A percentile compares a stretch with the other conserved stretches of the same genome.
Conservation (phyloP, 1,284 basidiomycete genomes). For the Laetiporus sulphureus region DNA sequence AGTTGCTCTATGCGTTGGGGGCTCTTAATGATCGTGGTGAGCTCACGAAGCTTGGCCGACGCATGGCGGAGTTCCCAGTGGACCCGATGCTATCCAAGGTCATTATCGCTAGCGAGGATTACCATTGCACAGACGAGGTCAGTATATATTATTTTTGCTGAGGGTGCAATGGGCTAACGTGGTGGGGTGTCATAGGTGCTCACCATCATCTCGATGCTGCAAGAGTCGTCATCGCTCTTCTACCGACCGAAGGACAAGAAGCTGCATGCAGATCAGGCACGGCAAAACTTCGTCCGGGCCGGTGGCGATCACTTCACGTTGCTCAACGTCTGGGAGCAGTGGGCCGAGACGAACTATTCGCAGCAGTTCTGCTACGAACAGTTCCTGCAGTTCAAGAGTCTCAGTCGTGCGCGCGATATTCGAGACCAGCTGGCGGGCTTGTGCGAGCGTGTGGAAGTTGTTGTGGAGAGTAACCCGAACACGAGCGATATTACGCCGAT, state of each 20-base stretch:
- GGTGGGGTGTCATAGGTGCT: constrained; percentile 53
- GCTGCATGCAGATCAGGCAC: constrained; percentile 91
- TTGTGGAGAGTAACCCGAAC: constrained; percentile 84
- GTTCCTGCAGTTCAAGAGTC: constrained; percentile 95
- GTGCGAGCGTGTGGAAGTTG: constrained; percentile 95
- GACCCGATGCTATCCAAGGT: constrained; percentile 97
- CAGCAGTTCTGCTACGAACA: constrained; percentile 96
- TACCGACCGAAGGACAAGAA: constrained; percentile 98
- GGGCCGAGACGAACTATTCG: constrained; percentile 95
- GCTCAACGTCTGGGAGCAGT: constrained; percentile 97
- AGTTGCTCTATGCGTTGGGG: constrained; percentile 91
- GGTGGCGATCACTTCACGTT: constrained; percentile 99
- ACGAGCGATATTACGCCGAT: constrained; percentile 87
- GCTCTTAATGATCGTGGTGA: constrained; percentile 96
- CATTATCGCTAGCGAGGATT: constrained; percentile 93
- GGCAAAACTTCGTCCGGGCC: constrained; percentile 90
- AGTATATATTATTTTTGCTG: constrained; percentile 13
- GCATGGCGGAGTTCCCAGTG: constrained; percentile 99
- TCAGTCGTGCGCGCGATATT: constrained; percentile 92
- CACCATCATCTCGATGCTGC: constrained; percentile 97
- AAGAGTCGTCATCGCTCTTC: constrained; percentile 91
- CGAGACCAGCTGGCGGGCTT: constrained; percentile 91
- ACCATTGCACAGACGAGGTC: constrained; percentile 95
- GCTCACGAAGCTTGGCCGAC: constrained; percentile 89
- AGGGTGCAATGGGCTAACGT: not conserved